Percentiles rank a stretch among this genome's conserved stretches.
These are phyloP conservation scores for Megacollybia marginata DNA, from an alignment of 768 basidiomycete species.

Conservation along the genomic window DNA sequence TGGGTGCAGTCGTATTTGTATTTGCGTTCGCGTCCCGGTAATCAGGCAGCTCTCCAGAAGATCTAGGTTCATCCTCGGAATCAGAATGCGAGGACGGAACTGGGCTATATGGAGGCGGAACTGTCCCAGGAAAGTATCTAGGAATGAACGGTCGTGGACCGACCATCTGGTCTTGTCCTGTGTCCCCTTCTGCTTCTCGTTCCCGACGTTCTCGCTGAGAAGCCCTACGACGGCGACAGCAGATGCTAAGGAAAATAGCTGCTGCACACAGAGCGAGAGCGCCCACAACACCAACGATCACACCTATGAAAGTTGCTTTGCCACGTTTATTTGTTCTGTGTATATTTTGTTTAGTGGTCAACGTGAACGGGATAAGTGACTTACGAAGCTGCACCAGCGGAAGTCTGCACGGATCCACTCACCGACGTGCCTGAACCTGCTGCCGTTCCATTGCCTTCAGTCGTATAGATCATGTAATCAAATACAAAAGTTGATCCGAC, in stretches of 20 bases:
- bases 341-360: neutral
- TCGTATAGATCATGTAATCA: constrained; percentile 38
- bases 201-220: constrained; percentile 27
- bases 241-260: constrained; percentile 44
- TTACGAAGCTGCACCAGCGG: constrained; percentile 14
- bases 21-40: no score
- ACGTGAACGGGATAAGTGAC: neutral
- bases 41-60: no score
- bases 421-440: constrained; percentile 7
- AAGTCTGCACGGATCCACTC: constrained; percentile 13
- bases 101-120: constrained; percentile 29
- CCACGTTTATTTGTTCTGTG: constrained; percentile 8
- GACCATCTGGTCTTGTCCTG: constrained; percentile 19
- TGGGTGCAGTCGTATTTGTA: neutral
- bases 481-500: constrained; percentile 40
- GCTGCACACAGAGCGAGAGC: constrained; percentile 39
- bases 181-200: constrained; percentile 11
- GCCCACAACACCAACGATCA: constrained; percentile 44
- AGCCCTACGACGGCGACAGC: constrained; percentile 34
- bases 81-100: constrained; percentile 8
- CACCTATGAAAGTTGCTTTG: constrained; percentile 45
- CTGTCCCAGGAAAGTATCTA: constrained; percentile 49
- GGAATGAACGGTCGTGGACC: constrained; percentile 46
- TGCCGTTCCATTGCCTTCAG: constrained; percentile 7
- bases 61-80: neutral